Evolutionary conservation across 371 early-diverging fungal species (phyloP).

Genomic region (Mortierella sp.): DNA sequence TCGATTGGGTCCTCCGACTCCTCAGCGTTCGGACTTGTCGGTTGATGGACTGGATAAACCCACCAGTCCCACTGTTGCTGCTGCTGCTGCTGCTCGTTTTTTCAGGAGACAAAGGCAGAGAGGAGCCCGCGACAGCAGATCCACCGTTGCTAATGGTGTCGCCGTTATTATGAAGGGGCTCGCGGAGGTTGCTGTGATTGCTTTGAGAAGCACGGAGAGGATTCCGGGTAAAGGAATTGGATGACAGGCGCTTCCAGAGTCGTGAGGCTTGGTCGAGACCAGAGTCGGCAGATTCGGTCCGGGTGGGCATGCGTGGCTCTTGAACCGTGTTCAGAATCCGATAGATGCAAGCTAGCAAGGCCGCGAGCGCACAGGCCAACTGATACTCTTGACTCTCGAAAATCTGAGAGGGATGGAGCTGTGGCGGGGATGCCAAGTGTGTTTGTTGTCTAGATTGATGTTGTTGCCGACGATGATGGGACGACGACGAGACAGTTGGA

Average conservation of each 20-base stretch:
- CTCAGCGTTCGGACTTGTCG: conserved; percentile 46
- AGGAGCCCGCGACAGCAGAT: too few species aligned
- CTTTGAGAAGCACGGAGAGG: neutral
- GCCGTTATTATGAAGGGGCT: neutral
- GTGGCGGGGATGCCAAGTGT: conserved; percentile 1
- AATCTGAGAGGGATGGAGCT: conserved; percentile 26
- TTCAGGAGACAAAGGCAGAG: conserved; percentile 22
- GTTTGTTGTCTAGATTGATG: neutral
- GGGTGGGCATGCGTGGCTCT: conserved; percentile 16
- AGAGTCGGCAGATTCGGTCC: conserved; percentile 51
- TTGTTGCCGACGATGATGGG: conserved; percentile 15
- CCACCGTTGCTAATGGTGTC: neutral
- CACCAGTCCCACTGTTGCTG: conserved; percentile 14
- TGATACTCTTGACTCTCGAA: conserved; percentile 57
- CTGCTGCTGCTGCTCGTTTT: too few species aligned
- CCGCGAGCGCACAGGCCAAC: conserved; percentile 53
- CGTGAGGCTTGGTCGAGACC: conserved; percentile 51
- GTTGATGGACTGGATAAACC: conserved; percentile 48
- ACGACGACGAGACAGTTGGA: neutral
- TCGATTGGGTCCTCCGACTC: conserved; percentile 54
- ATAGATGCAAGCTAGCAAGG: conserved; percentile 49
- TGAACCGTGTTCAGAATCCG: conserved; percentile 46
- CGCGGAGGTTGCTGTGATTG: conserved; percentile 5
- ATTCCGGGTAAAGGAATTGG: conserved; percentile 37
- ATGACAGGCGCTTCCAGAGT: conserved; percentile 53